Conservation (phyloP, 2,329 filamentous ascomycete genomes). For the Botrytis sinoallii region DNA sequence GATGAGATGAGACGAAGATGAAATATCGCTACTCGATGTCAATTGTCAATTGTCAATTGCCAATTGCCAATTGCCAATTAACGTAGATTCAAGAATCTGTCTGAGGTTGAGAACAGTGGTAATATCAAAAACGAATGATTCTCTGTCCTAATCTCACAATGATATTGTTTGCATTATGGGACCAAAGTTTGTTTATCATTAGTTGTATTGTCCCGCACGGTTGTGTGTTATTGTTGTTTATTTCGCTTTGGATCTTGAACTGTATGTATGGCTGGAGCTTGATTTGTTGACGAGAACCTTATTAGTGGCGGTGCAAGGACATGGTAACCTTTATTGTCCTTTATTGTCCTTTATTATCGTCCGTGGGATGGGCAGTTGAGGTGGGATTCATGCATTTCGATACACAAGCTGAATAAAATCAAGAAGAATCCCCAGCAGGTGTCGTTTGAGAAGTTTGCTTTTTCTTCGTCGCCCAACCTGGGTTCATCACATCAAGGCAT, state of each 20-base stretch:
- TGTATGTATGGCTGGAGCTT: constrained; percentile 10
- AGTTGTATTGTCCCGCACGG: constrained; percentile 15
- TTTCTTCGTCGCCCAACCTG: not conserved
- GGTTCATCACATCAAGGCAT: not conserved
- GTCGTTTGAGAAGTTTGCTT: not conserved
- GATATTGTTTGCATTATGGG: constrained; percentile 15
- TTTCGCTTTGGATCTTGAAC: not conserved
- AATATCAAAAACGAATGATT: not conserved
- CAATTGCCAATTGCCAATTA: not conserved
- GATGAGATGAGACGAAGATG: not conserved
- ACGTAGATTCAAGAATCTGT: not conserved
- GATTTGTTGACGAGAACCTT: constrained; percentile 8
- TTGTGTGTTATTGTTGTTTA: constrained; percentile 10
- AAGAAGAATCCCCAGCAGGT: not conserved
- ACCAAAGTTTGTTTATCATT: not conserved
- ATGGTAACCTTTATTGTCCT: not conserved
- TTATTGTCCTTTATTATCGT: constrained; percentile 12
- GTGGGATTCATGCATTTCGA: not conserved
- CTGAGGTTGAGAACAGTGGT: not conserved
- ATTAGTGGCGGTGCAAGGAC: constrained; percentile 13
- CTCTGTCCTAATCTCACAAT: constrained; percentile 8
- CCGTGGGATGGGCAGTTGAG: not conserved
- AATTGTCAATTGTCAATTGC: not conserved
- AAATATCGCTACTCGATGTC: not conserved
- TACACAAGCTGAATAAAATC: not conserved